A percentile compares a stretch with the other conserved stretches of the same genome.
These are phyloP conservation scores for Entophlyctis luteolus DNA, from an alignment of 192 early-diverging fungal genomes.

Conservation along the genomic window DNA sequence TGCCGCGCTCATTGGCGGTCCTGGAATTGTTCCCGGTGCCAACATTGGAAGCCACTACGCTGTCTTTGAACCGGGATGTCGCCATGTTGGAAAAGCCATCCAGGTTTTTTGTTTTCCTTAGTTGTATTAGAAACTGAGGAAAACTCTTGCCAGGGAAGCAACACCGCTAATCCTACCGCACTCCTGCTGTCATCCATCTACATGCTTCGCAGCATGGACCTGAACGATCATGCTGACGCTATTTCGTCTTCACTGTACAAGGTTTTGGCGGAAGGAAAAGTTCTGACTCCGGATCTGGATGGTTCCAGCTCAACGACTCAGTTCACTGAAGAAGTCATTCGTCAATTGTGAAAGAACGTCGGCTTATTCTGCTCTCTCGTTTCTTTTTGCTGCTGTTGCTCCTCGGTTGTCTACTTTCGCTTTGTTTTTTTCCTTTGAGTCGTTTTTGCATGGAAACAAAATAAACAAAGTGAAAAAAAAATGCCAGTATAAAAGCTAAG, in stretches of 20 bases:
- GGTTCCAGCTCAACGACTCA: slow-evolving; percentile 85
- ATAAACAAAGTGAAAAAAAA: too few species aligned
- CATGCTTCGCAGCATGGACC: slow-evolving; percentile 93
- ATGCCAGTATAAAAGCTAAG: too few species aligned
- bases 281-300: slow-evolving; percentile 84
- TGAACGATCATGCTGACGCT: slow-evolving; percentile 82
- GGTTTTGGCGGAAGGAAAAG: slow-evolving; percentile 75
- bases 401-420: too few species aligned
- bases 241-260: slow-evolving; percentile 87
- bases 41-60: slow-evolving; percentile 97
- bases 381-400: too few species aligned
- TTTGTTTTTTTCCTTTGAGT: too few species aligned
- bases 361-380: not conserved
- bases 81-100: slow-evolving; percentile 97
- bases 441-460: too few species aligned
- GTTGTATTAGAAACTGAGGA: not conserved
- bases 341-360: slow-evolving; percentile 14
- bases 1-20: slow-evolving; percentile 91
- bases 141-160: slow-evolving; percentile 62
- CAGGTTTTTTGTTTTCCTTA: slow-evolving; percentile 31
- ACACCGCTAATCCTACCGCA: slow-evolving; percentile 94
- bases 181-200: slow-evolving; percentile 88
- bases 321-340: slow-evolving; percentile 86
- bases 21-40: slow-evolving; percentile 93
- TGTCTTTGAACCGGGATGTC: slow-evolving; percentile 97